Base-by-base conservation (phyloP, 2,329 filamentous ascomycete species). In the Scytalidium lignicola region DNA sequence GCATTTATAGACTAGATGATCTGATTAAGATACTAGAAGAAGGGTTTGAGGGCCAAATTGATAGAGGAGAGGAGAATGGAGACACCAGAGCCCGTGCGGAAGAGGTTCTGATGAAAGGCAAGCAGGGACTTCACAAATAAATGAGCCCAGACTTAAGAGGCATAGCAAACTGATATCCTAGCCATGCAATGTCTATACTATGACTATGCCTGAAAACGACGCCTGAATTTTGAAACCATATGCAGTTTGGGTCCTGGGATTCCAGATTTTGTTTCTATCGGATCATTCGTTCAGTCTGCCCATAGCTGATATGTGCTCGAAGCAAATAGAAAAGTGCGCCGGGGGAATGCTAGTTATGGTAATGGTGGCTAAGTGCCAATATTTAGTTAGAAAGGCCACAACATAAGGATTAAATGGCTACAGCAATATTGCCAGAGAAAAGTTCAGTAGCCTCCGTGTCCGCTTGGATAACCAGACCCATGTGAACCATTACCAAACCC, bases 1-100 rank as follows among this genome's bases (percentile, higher is more conserved):
- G 83, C 10, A 85, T 96, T 46, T 66, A 69, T 53, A 75, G 79
- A 32, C 65, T 95, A 52, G 89, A 95, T 63, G 88, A 95, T 52
- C 67, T 96, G 56, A 80, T 93, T 47, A 74, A 72, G 9, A 74
- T 95, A 7, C 70, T 96, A 21, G 89, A 95, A 54, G 69, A 76
- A 1, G 90, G 90, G 0, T 92, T 92, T 62, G 73, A 78, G 46
- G 85, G 83, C 9, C 46, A 46, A n/a, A 57, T 55, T 50, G 52
- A 44, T 9, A 41, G 46, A 29, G 46, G 50, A 8, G 56, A 62
- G 23, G 53, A 61, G 28, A 50, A 44, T 3, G 44, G 49, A 49
- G 53, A 58, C 54, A 57, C 55, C 12, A 57, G 51, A 37, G 51
- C 20, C 7, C 43, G 58, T 19, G 52, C 51, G 13, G 50, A 57